phyloP scores from a whole-genome alignment of 1,284 basidiomycete species.

The Hypsizygus ulmarius region DNA sequence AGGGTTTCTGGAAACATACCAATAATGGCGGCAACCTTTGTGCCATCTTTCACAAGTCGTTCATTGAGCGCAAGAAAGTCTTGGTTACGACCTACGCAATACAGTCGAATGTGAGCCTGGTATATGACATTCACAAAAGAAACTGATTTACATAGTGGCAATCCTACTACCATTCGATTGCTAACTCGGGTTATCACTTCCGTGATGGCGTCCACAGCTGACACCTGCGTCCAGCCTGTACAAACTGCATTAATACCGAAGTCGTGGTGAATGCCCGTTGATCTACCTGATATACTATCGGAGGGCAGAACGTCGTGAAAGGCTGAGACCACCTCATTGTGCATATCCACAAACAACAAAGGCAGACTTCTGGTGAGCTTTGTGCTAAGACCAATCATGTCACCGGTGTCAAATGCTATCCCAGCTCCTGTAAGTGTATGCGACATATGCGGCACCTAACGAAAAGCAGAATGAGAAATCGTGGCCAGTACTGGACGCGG shows the following conservation, averaged over 20 bases:
- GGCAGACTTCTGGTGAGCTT: constrained; percentile 12
- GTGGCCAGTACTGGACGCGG: background rate
- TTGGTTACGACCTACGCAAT: constrained; percentile 3
- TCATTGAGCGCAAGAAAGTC: constrained; percentile 5
- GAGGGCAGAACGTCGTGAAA: constrained; percentile 3
- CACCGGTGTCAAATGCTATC: background rate
- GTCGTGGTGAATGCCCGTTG: background rate
- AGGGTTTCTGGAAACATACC: background rate
- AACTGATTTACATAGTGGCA: constrained; percentile 9
- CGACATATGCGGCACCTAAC: background rate
- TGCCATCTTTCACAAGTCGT: background rate
- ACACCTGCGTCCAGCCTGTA: constrained; percentile 6
- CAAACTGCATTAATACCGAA: background rate
- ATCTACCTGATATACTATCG: background rate
- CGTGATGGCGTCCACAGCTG: constrained; percentile 5
- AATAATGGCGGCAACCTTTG: background rate
- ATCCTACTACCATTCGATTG: constrained; percentile 13
- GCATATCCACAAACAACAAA: constrained; percentile 13
- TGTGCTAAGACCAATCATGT: constrained; percentile 4
- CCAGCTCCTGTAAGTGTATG: background rate
- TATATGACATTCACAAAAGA: background rate
- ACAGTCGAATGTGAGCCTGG: background rate
- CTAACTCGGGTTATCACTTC: constrained; percentile 15
- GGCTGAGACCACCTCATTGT: constrained; percentile 8
- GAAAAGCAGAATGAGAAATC: background rate